Conservation (phyloP, 495 filamentous ascomycete species). For the Tuber umbilicatum region DNA sequence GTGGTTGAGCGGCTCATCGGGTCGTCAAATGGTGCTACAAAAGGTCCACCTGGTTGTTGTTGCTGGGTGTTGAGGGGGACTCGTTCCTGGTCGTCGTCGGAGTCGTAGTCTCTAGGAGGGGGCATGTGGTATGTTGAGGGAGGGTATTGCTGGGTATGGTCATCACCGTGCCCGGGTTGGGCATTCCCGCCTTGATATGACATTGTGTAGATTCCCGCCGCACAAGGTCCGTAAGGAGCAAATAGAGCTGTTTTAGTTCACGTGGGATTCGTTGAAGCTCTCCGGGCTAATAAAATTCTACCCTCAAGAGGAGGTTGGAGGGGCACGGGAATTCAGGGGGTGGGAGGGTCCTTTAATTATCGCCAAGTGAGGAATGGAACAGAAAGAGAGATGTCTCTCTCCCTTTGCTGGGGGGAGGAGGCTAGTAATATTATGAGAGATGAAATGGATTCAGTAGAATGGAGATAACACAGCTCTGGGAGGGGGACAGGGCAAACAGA, state of each 20-base stretch:
- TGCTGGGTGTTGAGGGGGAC: conserved; percentile 40
- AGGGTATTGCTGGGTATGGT: conserved; percentile 41
- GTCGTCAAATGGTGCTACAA: conserved; percentile 41
- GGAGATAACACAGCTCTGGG: conserved; percentile 30
- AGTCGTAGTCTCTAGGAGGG: conserved; percentile 41
- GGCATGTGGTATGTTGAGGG: conserved; percentile 43
- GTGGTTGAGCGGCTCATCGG: conserved; percentile 33
- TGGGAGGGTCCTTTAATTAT: conserved; percentile 31
- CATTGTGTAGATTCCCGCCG: conserved; percentile 35
- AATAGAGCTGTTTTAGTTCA: conserved; percentile 16
- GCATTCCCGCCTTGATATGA: conserved; percentile 42
- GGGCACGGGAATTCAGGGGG: conserved; percentile 18
- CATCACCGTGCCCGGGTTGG: conserved; percentile 30
- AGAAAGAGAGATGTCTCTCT: conserved; percentile 25
- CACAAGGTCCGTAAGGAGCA: conserved; percentile 28
- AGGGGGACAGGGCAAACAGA: conserved; percentile 23
- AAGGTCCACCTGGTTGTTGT: conserved; percentile 32
- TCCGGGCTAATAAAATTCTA: conserved; percentile 17
- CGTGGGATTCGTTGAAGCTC: conserved; percentile 18
- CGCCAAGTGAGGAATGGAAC: conserved; percentile 23
- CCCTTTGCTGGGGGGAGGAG: conserved; percentile 19
- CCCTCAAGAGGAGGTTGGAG: conserved; percentile 13
- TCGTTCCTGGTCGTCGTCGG: conserved; percentile 41
- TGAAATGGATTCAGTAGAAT: background rate
- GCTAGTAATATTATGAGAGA: conserved; percentile 33